Conservation (phyloP, 805 yeast species). For the Candida gorgasii region DNA sequence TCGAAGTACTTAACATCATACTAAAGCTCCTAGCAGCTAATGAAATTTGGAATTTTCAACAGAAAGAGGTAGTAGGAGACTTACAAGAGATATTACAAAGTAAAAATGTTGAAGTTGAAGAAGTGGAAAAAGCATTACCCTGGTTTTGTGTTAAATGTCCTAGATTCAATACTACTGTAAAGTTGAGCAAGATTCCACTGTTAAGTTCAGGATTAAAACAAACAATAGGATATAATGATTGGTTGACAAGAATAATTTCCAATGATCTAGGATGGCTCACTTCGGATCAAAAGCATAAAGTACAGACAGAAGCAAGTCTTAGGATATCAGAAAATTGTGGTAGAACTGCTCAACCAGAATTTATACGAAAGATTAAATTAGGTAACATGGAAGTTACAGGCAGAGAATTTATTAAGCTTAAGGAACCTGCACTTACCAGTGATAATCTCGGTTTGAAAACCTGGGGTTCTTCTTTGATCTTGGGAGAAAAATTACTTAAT, state of each 20-base stretch:
- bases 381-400: conserved; percentile 30
- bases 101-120: conserved; percentile 29
- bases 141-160: conserved; percentile 49
- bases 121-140: conserved; percentile 26
- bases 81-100: conserved; percentile 25
- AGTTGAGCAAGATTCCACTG: conserved; percentile 25
- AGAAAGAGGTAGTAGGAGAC: conserved; percentile 9
- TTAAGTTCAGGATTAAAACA: conserved; percentile 29
- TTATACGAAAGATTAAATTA: conserved; percentile 58
- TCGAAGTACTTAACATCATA: conserved; percentile 42
- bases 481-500: conserved; percentile 55
- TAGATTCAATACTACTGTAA: conserved; percentile 22
- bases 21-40: conserved; percentile 51
- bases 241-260: conserved; percentile 52
- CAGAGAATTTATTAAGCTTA: conserved; percentile 36
- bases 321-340: conserved; percentile 84
- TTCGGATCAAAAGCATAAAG: conserved; percentile 31
- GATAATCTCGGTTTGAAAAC: conserved; percentile 92
- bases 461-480: conserved; percentile 88
- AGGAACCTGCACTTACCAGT: conserved; percentile 83
- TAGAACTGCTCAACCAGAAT: conserved; percentile 75
- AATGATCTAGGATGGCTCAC: conserved; percentile 50
- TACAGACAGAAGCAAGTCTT: conserved; percentile 58
- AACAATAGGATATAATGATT: conserved; percentile 41
- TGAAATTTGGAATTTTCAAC: conserved; percentile 52